Base-by-base conservation (phyloP, 306 rosid species). In the Castanea crenata region DNA sequence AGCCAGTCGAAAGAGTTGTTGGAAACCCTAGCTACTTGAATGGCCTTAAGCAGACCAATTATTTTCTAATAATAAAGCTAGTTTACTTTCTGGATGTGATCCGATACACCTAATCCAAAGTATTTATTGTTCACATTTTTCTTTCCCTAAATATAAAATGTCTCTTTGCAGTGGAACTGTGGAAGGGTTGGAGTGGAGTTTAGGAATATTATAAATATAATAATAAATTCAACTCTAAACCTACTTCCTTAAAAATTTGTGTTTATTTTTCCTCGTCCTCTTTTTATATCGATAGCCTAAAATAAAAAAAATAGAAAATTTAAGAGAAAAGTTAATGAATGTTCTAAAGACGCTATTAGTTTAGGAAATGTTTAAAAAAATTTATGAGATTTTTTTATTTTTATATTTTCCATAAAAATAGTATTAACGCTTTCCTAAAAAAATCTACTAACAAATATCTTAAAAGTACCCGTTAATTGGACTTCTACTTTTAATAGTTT, bases 71-170 rank as follows among this genome's bases (percentile, higher is more conserved):
- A 32, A 52, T 76, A 46, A 49, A 78, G 18, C 29, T 65, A 44
- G 23, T 79, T 31, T 54, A 76, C 56, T 62, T 75, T 69, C 16
- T 57, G 67, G 83, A 82, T 78, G 52, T 56, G 69, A 38, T 78
- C 35, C 49, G 79, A 76, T 78, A 59, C 65, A 86, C 91, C 94
- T 90, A 88, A 87, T 83, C 94, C 90, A 62, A 74, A 73, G 74
- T 49, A 74, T 74, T 71, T 52, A 68, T 61, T 73, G 75, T 49
- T 52, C 15, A 79, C 57, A 46, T 20, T 23, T 83, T 32, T 21
- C 21, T 70, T 62, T 75, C n/a, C 7, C 10, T 25, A 18, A 34
- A 38, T 59, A 35, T 34, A 58, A 54, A 51, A 73, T 76, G 78
- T 85, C 71, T 69, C 70, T 58, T 84, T 84, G 35, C 38, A 68